Conservation (phyloP, 805 yeast species). For the Candida pini region DNA sequence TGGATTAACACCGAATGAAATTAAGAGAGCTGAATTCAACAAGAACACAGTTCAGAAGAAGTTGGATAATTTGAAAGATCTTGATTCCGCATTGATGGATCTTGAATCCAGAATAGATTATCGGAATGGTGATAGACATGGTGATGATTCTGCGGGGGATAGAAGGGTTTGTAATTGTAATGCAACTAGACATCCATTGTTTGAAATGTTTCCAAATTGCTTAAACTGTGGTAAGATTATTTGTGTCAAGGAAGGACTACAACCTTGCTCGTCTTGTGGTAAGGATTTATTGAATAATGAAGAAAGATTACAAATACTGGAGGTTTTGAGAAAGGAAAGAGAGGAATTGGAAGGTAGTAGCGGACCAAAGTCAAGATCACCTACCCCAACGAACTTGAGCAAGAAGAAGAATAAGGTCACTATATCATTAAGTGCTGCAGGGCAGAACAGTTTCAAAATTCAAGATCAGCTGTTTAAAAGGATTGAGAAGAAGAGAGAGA, state of each 20-base stretch:
- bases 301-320: conserved; percentile 56
- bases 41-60: conserved; percentile 36
- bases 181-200: conserved; percentile 83
- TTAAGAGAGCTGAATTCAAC: conserved; percentile 23
- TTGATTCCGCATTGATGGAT: conserved; percentile 42
- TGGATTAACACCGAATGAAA: conserved; percentile 32
- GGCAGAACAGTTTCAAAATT: conserved; percentile 59
- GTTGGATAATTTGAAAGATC: conserved; percentile 46
- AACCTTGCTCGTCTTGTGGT: conserved; percentile 85
- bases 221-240: conserved; percentile 90
- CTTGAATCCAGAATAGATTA: conserved; percentile 38
- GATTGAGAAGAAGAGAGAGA: conserved; percentile 44
- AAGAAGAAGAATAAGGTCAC: conserved; percentile 45
- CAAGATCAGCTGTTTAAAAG: conserved; percentile 60
- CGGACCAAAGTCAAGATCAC: conserved; percentile 9
- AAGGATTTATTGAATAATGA: conserved; percentile 52
- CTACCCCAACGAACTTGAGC: conserved; percentile 13
- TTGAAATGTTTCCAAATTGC: conserved; percentile 90
- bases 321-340: conserved; percentile 50
- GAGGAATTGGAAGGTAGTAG: conserved; percentile 32
- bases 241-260: conserved; percentile 84
- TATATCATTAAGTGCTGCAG: conserved; percentile 52
- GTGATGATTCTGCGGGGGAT: conserved; percentile 9
- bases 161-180: conserved; percentile 62
- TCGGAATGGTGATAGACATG: conserved; percentile 1